Evolutionary conservation across 371 early-diverging fungal genomes (phyloP).

Genomic region (Dichotomocladium elegans): DNA sequence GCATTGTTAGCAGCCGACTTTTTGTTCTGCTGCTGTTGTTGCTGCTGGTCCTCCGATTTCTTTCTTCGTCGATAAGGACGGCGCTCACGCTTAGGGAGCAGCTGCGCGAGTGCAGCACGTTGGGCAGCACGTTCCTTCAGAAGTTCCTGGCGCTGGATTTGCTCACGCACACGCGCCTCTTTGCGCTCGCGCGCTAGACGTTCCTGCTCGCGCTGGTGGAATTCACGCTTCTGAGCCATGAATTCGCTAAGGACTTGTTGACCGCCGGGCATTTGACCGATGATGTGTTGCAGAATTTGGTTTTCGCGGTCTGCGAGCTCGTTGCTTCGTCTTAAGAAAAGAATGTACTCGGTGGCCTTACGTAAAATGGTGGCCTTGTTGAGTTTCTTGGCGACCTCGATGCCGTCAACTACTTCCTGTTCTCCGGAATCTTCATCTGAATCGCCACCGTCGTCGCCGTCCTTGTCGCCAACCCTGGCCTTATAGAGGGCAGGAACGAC

Average conservation of each 20-base stretch:
- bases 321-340: conserved; percentile 60
- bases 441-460: conserved; percentile 46
- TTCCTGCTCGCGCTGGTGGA: conserved; percentile 19
- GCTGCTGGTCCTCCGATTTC: conserved; percentile 1
- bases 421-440: conserved; percentile 58
- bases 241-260: conserved; percentile 35
- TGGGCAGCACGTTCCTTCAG: conserved; percentile 29
- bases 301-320: conserved; percentile 48
- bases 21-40: neutral
- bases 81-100: conserved; percentile 16
- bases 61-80: conserved; percentile 20
- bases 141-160: conserved; percentile 20
- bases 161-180: conserved; percentile 13
- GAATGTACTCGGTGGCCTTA: conserved; percentile 87
- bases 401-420: conserved; percentile 63
- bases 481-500: conserved; percentile 83
- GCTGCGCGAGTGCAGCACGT: conserved; percentile 24
- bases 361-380: conserved; percentile 90
- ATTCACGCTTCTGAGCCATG: conserved; percentile 18
- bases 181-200: conserved; percentile 20
- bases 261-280: conserved; percentile 56
- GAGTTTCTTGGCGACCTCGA: conserved; percentile 70
- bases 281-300: conserved; percentile 43
- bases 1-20: neutral
- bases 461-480: conserved; percentile 48